Evolutionary conservation across 148 eudicot species (phyloP).

Genomic region (Nyssa sinensis): DNA sequence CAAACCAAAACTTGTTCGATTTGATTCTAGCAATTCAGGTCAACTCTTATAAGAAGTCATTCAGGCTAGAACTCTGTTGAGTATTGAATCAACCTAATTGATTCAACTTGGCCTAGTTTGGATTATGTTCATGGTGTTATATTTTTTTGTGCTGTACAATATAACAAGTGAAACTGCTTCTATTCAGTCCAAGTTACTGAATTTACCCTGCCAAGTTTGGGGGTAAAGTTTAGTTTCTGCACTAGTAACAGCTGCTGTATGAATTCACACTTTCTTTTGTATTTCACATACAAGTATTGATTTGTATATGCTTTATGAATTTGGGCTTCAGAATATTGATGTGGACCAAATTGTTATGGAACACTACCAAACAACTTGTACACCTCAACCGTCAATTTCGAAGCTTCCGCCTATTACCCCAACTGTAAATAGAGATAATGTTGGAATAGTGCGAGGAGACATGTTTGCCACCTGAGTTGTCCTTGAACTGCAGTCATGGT

Average conservation of each 20-base stretch:
- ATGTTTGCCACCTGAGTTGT: slow-evolving; percentile 74
- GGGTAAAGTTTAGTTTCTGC: neutral
- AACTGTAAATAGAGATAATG: slow-evolving; percentile 28
- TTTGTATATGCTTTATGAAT: neutral
- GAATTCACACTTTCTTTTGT: neutral
- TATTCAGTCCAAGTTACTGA: neutral
- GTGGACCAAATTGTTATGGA: slow-evolving; percentile 89
- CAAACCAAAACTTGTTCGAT: neutral
- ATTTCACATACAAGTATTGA: neutral
- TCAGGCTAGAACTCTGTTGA: neutral
- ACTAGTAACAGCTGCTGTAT: neutral
- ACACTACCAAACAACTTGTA: slow-evolving; percentile 65
- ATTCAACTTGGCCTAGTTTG: neutral
- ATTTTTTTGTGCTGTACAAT: too few species aligned
- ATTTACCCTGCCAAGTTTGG: neutral
- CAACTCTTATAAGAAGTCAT: neutral
- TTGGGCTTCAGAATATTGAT: slow-evolving; percentile 65
- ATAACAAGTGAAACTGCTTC: neutral
- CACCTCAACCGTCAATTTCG: slow-evolving; percentile 69
- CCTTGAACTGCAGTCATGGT: slow-evolving; percentile 72
- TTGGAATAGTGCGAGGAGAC: slow-evolving; percentile 32
- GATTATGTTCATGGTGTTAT: neutral
- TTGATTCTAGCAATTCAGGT: neutral
- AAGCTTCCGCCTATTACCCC: slow-evolving; percentile 55
- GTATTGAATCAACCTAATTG: neutral